These are phyloP conservation scores for Aspergillus thermomutatus DNA, from an alignment of 2,329 filamentous ascomycete species.

Conservation along the genomic window DNA sequence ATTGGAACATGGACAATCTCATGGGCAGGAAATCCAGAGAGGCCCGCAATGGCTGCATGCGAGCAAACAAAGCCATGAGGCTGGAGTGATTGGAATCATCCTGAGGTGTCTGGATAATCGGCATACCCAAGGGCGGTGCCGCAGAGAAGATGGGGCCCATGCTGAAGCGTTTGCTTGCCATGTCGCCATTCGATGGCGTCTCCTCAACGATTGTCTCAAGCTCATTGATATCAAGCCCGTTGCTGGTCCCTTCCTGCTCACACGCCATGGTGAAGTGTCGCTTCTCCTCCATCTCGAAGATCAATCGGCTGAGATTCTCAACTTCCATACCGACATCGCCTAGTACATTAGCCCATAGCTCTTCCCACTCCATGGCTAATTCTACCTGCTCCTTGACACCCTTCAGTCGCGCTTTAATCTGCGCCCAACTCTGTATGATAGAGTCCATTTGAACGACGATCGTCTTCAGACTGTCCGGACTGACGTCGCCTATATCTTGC, in stretches of 20 bases:
- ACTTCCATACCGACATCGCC: conserved; percentile 91
- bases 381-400: conserved; percentile 87
- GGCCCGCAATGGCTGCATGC: conserved; percentile 90
- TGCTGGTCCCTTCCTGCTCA: conserved; percentile 49
- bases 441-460: conserved; percentile 87
- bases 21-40: conserved; percentile 95
- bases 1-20: conserved; percentile 82
- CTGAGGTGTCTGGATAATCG: conserved; percentile 52
- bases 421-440: conserved; percentile 79
- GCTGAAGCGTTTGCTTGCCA: conserved; percentile 64
- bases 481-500: conserved; percentile 68
- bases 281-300: conserved; percentile 98
- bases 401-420: conserved; percentile 73
- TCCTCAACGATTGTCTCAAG: conserved; percentile 93
- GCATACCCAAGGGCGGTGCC: conserved; percentile 38
- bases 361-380: conserved; percentile 98
- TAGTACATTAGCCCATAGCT: conserved; percentile 89
- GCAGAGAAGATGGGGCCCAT: conserved; percentile 59
- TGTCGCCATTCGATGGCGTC: conserved; percentile 58
- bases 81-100: conserved; percentile 87
- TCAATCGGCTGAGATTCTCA: conserved; percentile 71
- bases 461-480: conserved; percentile 65
- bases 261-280: conserved; percentile 72
- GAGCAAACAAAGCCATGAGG: conserved; percentile 82
- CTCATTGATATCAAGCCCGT: conserved; percentile 74